phyloP scores from a whole-genome alignment of 78 protist genomes.

The Dictyostelium capitatum region DNA sequence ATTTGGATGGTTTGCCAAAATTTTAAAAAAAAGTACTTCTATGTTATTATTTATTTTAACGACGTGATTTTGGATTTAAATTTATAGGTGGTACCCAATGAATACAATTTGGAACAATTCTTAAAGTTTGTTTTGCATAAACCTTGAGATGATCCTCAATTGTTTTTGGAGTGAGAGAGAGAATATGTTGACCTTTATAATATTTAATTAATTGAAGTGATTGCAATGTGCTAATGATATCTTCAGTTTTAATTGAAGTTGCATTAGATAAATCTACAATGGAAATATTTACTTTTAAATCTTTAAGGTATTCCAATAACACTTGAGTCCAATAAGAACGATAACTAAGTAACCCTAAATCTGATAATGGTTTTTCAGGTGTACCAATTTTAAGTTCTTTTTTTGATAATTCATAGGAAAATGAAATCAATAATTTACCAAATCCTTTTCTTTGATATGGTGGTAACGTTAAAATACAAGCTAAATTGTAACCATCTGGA shows the following conservation, averaged over 20 bases:
- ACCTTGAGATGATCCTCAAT: slow-evolving; percentile 85
- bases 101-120: slow-evolving; percentile 78
- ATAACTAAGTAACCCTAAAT: slow-evolving; percentile 95
- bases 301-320: slow-evolving; percentile 51
- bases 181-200: slow-evolving; percentile 92
- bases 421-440: slow-evolving; percentile 95
- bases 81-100: slow-evolving; percentile 71
- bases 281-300: slow-evolving; percentile 51
- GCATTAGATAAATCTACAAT: slow-evolving; percentile 81
- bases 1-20: no score
- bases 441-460: slow-evolving; percentile 97
- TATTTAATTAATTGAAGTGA: slow-evolving; percentile 87
- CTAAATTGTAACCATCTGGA: slow-evolving; percentile 92
- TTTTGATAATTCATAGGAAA: slow-evolving; percentile 95
- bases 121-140: slow-evolving; percentile 58
- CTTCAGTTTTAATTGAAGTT: slow-evolving; percentile 91
- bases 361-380: slow-evolving; percentile 99
- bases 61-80: slow-evolving; percentile 31
- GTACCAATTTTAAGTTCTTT: slow-evolving; percentile 95
- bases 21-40: no score
- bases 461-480: slow-evolving; percentile 98
- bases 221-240: slow-evolving; percentile 91
- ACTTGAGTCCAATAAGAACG: slow-evolving; percentile 91
- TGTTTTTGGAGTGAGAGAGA: slow-evolving; percentile 89
- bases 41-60: slow-evolving; percentile 1